These are phyloP conservation scores for Vitis riparia DNA, from an alignment of 164 flowering plant genomes.

Conservation along the genomic window DNA sequence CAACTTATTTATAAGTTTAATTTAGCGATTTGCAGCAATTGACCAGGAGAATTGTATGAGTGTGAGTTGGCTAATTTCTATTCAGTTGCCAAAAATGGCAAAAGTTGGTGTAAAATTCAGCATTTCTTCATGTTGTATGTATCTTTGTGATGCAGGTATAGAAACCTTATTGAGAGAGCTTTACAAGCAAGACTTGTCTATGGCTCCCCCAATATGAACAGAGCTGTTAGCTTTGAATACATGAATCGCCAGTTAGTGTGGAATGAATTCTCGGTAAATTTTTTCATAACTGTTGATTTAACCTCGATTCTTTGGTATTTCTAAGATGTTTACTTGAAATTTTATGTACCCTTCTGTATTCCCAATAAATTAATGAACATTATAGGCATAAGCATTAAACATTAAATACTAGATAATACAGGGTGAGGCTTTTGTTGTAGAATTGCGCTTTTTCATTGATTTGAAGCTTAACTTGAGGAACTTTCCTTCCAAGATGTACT, in stretches of 20 bases:
- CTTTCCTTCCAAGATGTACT: neutral
- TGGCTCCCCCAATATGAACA: constrained; percentile 89
- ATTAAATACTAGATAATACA: neutral
- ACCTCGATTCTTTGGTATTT: neutral
- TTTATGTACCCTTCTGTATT: no score
- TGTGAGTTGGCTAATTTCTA: no score
- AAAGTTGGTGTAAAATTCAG: no score
- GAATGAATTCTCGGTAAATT: constrained; percentile 96
- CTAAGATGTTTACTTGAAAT: no score
- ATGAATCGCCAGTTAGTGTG: constrained; percentile 98
- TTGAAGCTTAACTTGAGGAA: neutral
- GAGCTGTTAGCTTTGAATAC: constrained; percentile 98
- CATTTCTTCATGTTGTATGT: neutral
- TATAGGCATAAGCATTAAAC: neutral
- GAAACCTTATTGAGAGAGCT: constrained; percentile 86
- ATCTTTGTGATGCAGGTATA: constrained; percentile 52
- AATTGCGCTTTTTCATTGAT: neutral
- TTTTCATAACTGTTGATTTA: neutral
- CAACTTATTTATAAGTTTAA: neutral
- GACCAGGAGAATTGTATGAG: neutral
- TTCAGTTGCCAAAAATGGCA: no score
- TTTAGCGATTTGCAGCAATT: neutral
- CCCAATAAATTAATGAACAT: neutral
- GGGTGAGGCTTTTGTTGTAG: neutral
- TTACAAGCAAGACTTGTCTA: constrained; percentile 92